Evolutionary conservation across 2,329 filamentous ascomycete genomes (phyloP).

Genomic region (Cladophialophora immunda): DNA sequence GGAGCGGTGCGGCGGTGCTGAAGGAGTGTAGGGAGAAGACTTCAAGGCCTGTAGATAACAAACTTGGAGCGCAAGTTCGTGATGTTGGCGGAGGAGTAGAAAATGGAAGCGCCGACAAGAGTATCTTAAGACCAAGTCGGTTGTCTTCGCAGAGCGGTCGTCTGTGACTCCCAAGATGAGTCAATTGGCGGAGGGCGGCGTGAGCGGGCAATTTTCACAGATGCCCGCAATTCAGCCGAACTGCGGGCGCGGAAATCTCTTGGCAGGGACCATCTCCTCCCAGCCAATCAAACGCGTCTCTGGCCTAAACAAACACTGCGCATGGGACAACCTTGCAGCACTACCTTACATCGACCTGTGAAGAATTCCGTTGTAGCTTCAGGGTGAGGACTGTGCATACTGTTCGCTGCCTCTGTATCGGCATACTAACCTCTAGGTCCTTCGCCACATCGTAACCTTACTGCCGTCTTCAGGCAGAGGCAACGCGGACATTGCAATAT

Average conservation of each 20-base stretch:
- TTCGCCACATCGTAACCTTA: neutral
- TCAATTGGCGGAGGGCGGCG: neutral
- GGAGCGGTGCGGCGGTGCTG: neutral
- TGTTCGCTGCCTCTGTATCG: neutral
- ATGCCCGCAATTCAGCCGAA: constrained; percentile 20
- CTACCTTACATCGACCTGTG: constrained; percentile 3
- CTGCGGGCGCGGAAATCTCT: constrained; percentile 18
- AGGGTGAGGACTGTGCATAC: constrained; percentile 5
- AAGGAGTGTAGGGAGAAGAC: neutral
- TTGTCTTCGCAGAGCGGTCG: neutral
- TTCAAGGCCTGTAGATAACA: neutral
- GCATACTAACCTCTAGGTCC: constrained; percentile 16
- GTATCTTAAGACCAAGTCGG: neutral
- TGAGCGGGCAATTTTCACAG: neutral
- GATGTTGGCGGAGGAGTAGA: too few relatives aligned
- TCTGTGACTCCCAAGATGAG: neutral
- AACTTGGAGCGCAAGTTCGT: neutral
- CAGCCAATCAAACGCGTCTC: constrained; percentile 31
- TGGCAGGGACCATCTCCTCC: constrained; percentile 21
- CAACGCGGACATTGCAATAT: neutral
- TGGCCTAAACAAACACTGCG: constrained; percentile 29
- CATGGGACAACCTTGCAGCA: constrained; percentile 10
- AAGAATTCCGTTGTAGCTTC: constrained; percentile 1
- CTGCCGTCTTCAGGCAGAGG: neutral
- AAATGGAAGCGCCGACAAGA: neutral